Base-by-base conservation (phyloP, 768 basidiomycete genomes). In the Russula abietina region DNA sequence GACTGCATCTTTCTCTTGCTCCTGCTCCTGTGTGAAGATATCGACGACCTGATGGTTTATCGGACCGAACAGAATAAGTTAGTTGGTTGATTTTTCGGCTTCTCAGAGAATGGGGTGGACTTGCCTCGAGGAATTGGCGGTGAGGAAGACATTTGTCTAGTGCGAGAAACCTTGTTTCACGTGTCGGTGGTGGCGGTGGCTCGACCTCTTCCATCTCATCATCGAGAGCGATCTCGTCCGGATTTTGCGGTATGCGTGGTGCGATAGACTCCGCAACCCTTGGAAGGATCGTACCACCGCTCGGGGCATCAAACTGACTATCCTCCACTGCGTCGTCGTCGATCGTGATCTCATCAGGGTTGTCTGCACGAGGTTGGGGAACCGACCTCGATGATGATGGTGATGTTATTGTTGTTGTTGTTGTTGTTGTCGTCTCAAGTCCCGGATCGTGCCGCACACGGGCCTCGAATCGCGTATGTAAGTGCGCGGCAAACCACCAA, bases 401-500 rank as follows among this genome's bases (percentile, higher is more conserved):
- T 45, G 41, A 53, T 36, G 43, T 9, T 36, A 39, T 6, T 30
- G 26, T 28, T 16, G 22, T 36, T 33, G 51, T 9, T 36, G 55
- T 6, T 30, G 26, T 28, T 16, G 22, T 36, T 33, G 51, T 36
- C 32, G 51, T 22, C 22, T 24, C 48, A 43, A 19, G 28, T 17
- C 16, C 45, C 0, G 19, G 57, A 7, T 61, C 68, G 45, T 89
- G 86, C 3, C 72, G 67, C 9, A 88, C 81, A 0, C 75, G 73
- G 2, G 93, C 95, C 62, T 93, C 87, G 69, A 89, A 98, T 55
- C 88, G 86, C 53, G 87, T 85, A 70, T 98, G 96, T 55, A 98
- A 70, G 74, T 98, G 96, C 0, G 93, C 95, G 4, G 91, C 75
- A 72, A 97, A 97, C 96, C 95, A 98, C 84, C 91, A 88, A 51